Conservation (phyloP, 2,329 filamentous ascomycete genomes). For the Paracorniculantispora psalliotae region DNA sequence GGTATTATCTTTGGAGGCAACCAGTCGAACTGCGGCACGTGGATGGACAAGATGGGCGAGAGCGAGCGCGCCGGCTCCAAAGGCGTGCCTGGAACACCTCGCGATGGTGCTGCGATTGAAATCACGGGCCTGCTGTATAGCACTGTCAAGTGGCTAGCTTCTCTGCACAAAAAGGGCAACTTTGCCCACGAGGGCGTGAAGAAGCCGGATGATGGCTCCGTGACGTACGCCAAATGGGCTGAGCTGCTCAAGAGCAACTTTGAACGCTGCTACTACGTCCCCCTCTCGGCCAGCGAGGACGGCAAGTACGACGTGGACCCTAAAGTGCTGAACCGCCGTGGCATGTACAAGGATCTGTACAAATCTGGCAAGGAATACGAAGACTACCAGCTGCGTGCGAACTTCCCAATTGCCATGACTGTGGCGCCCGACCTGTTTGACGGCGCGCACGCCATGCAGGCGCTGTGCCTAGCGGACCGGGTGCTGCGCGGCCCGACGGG, state of each 20-base stretch:
- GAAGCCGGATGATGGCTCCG: slow-evolving; percentile 51
- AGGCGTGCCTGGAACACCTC: slow-evolving; percentile 90
- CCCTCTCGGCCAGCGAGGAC: slow-evolving; percentile 64
- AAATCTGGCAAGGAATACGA: slow-evolving; percentile 91
- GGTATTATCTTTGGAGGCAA: slow-evolving; percentile 93
- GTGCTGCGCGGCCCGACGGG: slow-evolving; percentile 80
- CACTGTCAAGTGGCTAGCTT: slow-evolving; percentile 72
- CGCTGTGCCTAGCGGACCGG: slow-evolving; percentile 74
- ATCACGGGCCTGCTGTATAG: slow-evolving; percentile 94
- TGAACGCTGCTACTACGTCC: slow-evolving; percentile 88
- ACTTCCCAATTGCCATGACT: slow-evolving; percentile 93
- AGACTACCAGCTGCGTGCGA: slow-evolving; percentile 92
- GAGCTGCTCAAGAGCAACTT: slow-evolving; percentile 76
- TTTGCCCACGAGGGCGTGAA: slow-evolving; percentile 72
- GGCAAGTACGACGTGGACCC: slow-evolving; percentile 74
- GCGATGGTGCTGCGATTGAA: slow-evolving; percentile 91
- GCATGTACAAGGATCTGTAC: slow-evolving; percentile 98
- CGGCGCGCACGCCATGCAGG: slow-evolving; percentile 68
- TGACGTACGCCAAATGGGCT: slow-evolving; percentile 78
- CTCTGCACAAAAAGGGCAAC: slow-evolving; percentile 60
- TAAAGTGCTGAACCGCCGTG: slow-evolving; percentile 76
- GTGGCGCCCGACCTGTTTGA: slow-evolving; percentile 88
- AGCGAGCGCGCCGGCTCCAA: slow-evolving; percentile 86
- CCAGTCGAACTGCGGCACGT: slow-evolving; percentile 92
- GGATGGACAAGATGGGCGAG: slow-evolving; percentile 99